Evolutionary conservation across 2,329 filamentous ascomycete species (phyloP).

Genomic region (Aspergillus hiratsukae): DNA sequence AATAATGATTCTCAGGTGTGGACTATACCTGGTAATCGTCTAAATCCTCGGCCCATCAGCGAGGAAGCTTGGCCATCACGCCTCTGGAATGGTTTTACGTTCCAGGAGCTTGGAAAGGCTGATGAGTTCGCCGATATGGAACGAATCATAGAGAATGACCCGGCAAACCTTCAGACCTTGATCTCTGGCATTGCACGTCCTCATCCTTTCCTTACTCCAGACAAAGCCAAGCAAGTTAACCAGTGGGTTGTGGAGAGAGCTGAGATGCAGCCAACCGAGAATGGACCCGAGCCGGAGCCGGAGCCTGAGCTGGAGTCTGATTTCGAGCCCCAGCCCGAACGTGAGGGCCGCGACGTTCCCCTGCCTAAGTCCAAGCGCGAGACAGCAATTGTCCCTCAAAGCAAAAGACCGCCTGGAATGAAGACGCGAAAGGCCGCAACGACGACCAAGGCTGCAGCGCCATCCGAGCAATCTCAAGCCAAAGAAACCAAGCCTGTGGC

Average conservation of each 20-base stretch:
- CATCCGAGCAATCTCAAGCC: neutral
- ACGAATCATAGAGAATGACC: constrained; percentile 10
- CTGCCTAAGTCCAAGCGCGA: neutral
- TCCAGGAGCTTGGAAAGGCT: constrained; percentile 27
- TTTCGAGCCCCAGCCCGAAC: neutral
- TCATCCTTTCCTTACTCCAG: constrained; percentile 23
- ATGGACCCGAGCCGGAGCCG: neutral
- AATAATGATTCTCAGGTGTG: constrained; percentile 12
- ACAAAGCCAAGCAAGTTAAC: constrained; percentile 26
- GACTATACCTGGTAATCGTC: constrained; percentile 14
- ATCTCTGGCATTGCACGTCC: constrained; percentile 2
- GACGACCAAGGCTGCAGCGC: neutral
- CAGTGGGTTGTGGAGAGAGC: constrained; percentile 25
- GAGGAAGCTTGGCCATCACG: constrained; percentile 20
- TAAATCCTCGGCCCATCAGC: constrained; percentile 14
- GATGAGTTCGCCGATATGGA: constrained; percentile 16
- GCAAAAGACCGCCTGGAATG: constrained; percentile 15
- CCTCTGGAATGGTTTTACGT: constrained; percentile 30
- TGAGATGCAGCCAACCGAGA: constrained; percentile 11
- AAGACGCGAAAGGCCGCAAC: constrained; percentile 14
- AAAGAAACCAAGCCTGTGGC: neutral
- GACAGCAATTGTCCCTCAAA: neutral
- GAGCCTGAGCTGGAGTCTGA: neutral
- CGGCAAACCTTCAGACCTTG: neutral
- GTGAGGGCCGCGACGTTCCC: neutral